Base-by-base conservation (phyloP, 441 rosid genomes). In the Francoa sonchifolia region DNA sequence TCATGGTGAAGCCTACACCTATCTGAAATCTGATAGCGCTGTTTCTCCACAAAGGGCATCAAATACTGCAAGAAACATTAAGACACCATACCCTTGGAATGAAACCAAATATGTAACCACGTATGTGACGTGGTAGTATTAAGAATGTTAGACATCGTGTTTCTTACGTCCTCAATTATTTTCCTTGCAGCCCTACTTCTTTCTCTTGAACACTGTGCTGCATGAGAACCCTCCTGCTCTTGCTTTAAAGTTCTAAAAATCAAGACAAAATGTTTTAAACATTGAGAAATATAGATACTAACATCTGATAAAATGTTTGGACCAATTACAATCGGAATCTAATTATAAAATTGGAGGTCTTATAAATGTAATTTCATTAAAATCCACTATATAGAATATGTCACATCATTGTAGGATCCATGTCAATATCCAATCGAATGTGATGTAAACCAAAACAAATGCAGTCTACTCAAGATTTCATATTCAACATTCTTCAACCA, bases 121-220 rank as follows among this genome's bases (percentile, higher is more conserved):
- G 25, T 19, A 13, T 21, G 14, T 26, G 5, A 49, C 4, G 42
- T 25, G 5, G 14, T 13, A 30, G 10, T 21, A 28, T 3, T 23
- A 29, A 8, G 19, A 52, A 22, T 19, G 25, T 4, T 22, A 16
- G 32, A 21, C 17, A 14, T 6, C 2, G 1, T 10, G 36, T n/a
- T n/a, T n/a, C n/a, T n/a, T 55, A 74, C 82, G 73, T 68, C 73
- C 44, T 68, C 44, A 18, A 74, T 52, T 29, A 71, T 44, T 33
- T 59, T 53, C 61, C 75, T 58, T 20, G 77, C 77, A 10, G 63
- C 55, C 40, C 69, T 65, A 52, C 77, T 71, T 35, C 77, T 62
- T 56, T 65, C 73, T 52, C 77, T 65, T 17, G 71, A 74, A 58
- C 82, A 74, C 44, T 68, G 73, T 26, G 66, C 47, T 48, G 55